phyloP scores from a whole-genome alignment of 2,329 filamentous ascomycete species.

The Catunica adiposa region DNA sequence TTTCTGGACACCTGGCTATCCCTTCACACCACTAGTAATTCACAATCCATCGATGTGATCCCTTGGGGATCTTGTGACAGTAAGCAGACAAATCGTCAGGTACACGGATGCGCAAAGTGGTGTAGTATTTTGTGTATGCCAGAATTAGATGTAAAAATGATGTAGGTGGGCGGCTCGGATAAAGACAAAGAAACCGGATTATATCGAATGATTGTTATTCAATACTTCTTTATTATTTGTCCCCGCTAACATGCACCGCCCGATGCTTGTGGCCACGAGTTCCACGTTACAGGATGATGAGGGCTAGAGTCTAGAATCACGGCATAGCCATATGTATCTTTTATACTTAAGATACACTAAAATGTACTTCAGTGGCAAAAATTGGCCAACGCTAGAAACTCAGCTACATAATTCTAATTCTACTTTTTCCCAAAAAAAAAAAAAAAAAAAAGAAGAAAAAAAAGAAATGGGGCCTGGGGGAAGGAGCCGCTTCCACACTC shows the following conservation, averaged over 20 bases:
- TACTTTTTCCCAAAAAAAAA: no score
- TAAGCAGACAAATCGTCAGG: neutral
- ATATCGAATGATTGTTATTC: no score
- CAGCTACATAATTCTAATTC: neutral
- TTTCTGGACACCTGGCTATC: no score
- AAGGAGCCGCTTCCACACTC: conserved; percentile 10
- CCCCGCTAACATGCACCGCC: no score
- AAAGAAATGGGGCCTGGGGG: conserved; percentile 1
- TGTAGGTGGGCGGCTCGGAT: neutral
- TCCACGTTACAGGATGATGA: neutral
- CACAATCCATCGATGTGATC: neutral
- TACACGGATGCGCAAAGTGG: neutral
- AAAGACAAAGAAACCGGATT: neutral
- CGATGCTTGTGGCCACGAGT: neutral
- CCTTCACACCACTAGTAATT: neutral
- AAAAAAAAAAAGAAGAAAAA: no score
- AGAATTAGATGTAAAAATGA: neutral
- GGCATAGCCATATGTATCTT: neutral
- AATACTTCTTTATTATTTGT: no score
- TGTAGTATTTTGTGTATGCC: neutral
- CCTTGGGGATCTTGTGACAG: neutral
- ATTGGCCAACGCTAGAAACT: neutral
- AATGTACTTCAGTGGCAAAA: neutral
- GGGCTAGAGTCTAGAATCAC: neutral
- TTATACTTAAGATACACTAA: neutral